A percentile compares a stretch with the other conserved stretches of the same genome.
phyloP scores from a whole-genome alignment of 2,329 filamentous ascomycete species.

The Tolypocladium pustulatum region DNA sequence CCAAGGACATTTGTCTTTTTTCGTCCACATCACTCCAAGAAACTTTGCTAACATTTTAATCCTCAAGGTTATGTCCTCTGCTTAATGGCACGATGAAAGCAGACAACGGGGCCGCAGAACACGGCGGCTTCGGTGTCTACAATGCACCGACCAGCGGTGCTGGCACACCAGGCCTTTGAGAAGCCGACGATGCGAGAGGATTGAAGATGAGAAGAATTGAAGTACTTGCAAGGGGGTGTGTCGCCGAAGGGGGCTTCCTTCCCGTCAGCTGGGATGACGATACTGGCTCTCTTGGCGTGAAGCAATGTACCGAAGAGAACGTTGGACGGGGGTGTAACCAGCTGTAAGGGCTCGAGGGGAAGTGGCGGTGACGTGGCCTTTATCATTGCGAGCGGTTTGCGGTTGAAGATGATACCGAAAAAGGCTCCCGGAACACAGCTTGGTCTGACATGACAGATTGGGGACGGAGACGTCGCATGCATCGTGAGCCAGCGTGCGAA shows the following conservation, averaged over 20 bases:
- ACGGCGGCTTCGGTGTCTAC: slow-evolving; percentile 49
- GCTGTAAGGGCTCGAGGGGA: background rate
- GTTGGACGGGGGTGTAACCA: background rate
- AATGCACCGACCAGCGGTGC: slow-evolving; percentile 24
- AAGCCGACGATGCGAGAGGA: background rate
- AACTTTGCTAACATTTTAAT: slow-evolving; percentile 7
- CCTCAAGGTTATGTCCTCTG: slow-evolving; percentile 61
- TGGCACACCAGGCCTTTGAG: slow-evolving; percentile 18
- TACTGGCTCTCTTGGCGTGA: background rate
- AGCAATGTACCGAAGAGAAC: background rate
- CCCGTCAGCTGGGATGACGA: background rate
- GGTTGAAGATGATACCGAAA: background rate
- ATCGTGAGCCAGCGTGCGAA: background rate
- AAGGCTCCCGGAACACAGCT: background rate
- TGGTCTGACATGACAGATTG: background rate
- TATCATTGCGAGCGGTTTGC: background rate
- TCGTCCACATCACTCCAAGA: background rate
- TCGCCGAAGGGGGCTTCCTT: no score
- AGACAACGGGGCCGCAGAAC: slow-evolving; percentile 42
- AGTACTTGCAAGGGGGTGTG: background rate
- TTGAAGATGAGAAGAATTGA: no score
- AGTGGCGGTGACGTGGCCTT: no score
- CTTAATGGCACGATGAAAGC: slow-evolving; percentile 72
- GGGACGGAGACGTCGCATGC: background rate
- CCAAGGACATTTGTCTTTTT: background rate